These are phyloP conservation scores for Xylariaceae sp. DNA, from an alignment of 2,329 filamentous ascomycete genomes.

Conservation along the genomic window DNA sequence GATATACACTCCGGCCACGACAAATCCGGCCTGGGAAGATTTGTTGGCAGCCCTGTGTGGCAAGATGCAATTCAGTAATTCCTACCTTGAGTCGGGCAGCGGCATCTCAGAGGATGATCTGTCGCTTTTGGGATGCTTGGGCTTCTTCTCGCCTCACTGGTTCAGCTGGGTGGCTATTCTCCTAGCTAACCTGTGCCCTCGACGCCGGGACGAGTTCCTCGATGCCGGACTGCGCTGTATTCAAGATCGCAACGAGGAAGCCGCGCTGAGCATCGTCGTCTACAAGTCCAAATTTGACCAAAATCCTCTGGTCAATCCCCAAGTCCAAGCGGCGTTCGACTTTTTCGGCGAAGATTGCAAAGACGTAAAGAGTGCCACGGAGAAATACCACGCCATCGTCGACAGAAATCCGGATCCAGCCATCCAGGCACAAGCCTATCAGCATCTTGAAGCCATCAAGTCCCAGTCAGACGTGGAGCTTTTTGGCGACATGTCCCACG, in stretches of 20 bases:
- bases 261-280: slow-evolving; percentile 23
- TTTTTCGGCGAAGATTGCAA: slow-evolving; percentile 19
- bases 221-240: slow-evolving; percentile 26
- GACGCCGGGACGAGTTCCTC: slow-evolving; percentile 21
- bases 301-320: slow-evolving; percentile 5
- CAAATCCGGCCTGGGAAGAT: slow-evolving; percentile 21
- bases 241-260: slow-evolving; percentile 21
- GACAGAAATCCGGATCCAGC: slow-evolving; percentile 10
- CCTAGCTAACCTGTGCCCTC: slow-evolving; percentile 22
- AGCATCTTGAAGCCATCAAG: slow-evolving; percentile 25
- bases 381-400: slow-evolving; percentile 18
- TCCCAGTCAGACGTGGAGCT: slow-evolving; percentile 21
- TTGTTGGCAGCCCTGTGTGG: slow-evolving; percentile 22
- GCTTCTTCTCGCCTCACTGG: slow-evolving; percentile 20
- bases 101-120: slow-evolving; percentile 18
- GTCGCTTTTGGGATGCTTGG: slow-evolving; percentile 25
- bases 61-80: slow-evolving; percentile 3
- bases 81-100: background rate
- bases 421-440: slow-evolving; percentile 14
- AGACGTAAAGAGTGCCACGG: slow-evolving; percentile 17
- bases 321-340: slow-evolving; percentile 21
- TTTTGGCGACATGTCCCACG: slow-evolving; percentile 15
- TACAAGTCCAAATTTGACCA: slow-evolving; percentile 27
- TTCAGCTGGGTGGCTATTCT: slow-evolving; percentile 28
- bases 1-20: slow-evolving; percentile 8